Evolutionary conservation across 2,329 filamentous ascomycete genomes (phyloP).

Genomic region (Ascochyta viciae-villosae): DNA sequence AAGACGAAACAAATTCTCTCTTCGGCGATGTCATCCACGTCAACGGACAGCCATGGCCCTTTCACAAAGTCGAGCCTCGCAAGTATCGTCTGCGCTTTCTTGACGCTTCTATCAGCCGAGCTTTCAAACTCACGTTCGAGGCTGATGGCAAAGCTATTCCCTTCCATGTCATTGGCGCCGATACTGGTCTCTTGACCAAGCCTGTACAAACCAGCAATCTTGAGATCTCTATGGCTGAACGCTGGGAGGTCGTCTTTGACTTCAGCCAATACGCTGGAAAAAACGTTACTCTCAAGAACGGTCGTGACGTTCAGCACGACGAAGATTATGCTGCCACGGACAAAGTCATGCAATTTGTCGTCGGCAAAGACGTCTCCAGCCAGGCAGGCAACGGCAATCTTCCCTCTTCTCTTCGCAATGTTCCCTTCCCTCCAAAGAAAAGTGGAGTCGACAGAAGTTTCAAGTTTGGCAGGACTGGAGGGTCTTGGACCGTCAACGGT

Average conservation of each 20-base stretch:
- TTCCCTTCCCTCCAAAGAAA: conserved; percentile 44
- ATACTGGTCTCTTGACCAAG: conserved; percentile 52
- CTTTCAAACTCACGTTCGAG: conserved; percentile 60
- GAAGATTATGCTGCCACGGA: conserved; percentile 60
- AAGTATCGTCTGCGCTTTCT: conserved; percentile 66
- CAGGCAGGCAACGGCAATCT: conserved; percentile 36
- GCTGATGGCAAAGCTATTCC: conserved; percentile 51
- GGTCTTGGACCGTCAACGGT: conserved; percentile 50
- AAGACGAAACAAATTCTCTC: conserved; percentile 57
- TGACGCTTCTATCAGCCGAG: conserved; percentile 51
- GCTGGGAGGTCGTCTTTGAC: conserved; percentile 67
- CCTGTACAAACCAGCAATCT: conserved; percentile 56
- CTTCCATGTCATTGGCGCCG: conserved; percentile 64
- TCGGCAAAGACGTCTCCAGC: conserved; percentile 46
- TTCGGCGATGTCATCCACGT: conserved; percentile 67
- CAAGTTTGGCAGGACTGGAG: conserved; percentile 39
- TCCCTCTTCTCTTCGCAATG: conserved; percentile 35
- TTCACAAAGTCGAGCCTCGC: conserved; percentile 63
- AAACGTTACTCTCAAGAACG: conserved; percentile 58
- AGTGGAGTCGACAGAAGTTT: conserved; percentile 42
- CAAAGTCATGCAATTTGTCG: conserved; percentile 54
- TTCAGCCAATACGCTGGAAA: conserved; percentile 60
- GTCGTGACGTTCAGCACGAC: conserved; percentile 56
- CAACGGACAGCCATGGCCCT: conserved; percentile 68
- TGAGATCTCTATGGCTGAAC: conserved; percentile 63